Evolutionary conservation across 148 eudicot species (phyloP).

Genomic region (Chenopodium quinoa): DNA sequence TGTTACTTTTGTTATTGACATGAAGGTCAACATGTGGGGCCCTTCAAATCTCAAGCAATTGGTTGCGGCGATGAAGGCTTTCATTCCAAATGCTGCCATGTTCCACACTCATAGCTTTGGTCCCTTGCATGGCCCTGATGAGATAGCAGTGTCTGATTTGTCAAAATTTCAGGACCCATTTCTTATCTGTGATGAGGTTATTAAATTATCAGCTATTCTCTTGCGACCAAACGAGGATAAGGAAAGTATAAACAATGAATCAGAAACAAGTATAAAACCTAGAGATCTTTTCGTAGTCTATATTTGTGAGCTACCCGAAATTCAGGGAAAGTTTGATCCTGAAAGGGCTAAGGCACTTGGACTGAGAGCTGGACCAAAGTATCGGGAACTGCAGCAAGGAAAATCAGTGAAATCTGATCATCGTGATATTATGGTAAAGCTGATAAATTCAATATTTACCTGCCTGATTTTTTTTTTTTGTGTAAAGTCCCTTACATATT

Average conservation of each 20-base stretch:
- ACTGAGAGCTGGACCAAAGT: slow-evolving; percentile 73
- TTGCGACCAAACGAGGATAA: slow-evolving; percentile 41
- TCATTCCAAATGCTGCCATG: slow-evolving; percentile 97
- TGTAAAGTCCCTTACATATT: not conserved
- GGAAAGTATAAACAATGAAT: slow-evolving; percentile 19
- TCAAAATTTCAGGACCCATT: slow-evolving; percentile 45
- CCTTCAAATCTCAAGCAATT: slow-evolving; percentile 74
- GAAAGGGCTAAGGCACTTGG: slow-evolving; percentile 86
- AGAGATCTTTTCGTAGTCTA: slow-evolving; percentile 80
- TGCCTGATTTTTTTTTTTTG: not conserved
- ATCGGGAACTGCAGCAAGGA: slow-evolving; percentile 68
- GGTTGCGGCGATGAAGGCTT: slow-evolving; percentile 78
- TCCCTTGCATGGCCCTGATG: slow-evolving; percentile 37
- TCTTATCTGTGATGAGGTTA: slow-evolving; percentile 79
- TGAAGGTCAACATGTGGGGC: slow-evolving; percentile 89
- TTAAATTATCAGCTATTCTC: slow-evolving; percentile 84
- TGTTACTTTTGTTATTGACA: slow-evolving; percentile 17
- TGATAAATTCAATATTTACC: not conserved
- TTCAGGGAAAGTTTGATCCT: slow-evolving; percentile 83
- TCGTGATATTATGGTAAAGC: slow-evolving; percentile 60
- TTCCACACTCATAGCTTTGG: slow-evolving; percentile 87
- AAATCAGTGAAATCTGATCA: slow-evolving; percentile 72
- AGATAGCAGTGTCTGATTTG: slow-evolving; percentile 31
- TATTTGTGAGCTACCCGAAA: slow-evolving; percentile 83
- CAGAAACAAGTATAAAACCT: slow-evolving; percentile 39